Conservation (phyloP, 495 filamentous ascomycete genomes). For the Xylaria palmicola region DNA sequence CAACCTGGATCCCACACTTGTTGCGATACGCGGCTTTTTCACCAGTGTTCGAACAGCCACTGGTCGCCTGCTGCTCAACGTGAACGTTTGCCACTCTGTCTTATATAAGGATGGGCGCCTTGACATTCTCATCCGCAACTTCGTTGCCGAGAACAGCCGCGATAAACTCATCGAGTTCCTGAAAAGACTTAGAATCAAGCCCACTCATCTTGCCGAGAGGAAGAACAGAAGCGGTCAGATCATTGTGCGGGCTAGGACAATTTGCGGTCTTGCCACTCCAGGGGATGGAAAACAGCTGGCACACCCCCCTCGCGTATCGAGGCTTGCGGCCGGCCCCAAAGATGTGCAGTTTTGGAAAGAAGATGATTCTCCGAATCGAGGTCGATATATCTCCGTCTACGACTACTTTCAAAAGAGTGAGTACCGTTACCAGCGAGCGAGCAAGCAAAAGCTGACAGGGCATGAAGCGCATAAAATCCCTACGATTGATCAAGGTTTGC, state of each 20-base stretch:
- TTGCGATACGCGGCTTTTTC: constrained; percentile 55
- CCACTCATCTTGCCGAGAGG: constrained; percentile 35
- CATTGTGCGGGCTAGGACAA: constrained; percentile 40
- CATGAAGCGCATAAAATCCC: too few species aligned
- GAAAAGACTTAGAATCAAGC: constrained; percentile 35
- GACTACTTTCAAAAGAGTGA: constrained; percentile 54
- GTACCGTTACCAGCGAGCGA: constrained; percentile 11
- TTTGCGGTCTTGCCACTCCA: constrained; percentile 37
- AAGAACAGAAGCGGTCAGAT: constrained; percentile 36
- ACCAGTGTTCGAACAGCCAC: constrained; percentile 57
- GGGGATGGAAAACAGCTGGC: constrained; percentile 32
- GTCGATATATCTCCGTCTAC: not conserved
- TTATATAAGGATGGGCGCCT: constrained; percentile 16
- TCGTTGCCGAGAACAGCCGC: constrained; percentile 9
- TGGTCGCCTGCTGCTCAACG: constrained; percentile 52
- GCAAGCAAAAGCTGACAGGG: too few species aligned
- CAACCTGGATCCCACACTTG: constrained; percentile 43
- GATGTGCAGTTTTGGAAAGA: constrained; percentile 42
- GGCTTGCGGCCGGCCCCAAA: constrained; percentile 40
- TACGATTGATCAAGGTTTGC: not conserved
- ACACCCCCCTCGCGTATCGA: constrained; percentile 31
- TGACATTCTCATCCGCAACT: not conserved
- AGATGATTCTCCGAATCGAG: not conserved
- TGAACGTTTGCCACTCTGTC: constrained; percentile 33
- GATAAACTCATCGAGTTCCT: constrained; percentile 40